Conservation (phyloP, 2,329 filamentous ascomycete species). For the Fonsecaea nubica region DNA sequence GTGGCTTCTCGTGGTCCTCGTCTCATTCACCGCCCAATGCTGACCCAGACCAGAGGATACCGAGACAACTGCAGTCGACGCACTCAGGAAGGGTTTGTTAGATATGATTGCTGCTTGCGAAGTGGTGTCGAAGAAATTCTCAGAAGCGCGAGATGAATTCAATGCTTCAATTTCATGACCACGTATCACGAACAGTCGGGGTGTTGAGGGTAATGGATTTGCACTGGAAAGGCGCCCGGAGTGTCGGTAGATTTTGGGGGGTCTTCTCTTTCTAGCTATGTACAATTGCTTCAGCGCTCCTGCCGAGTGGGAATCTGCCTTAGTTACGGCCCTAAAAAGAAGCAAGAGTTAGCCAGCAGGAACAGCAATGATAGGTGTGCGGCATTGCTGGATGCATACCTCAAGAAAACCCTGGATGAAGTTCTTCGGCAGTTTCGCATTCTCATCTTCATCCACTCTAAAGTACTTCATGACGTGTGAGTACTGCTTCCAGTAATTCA, state of each 20-base stretch:
- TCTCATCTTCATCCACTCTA: constrained; percentile 81
- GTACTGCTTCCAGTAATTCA: constrained; percentile 99
- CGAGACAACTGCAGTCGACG: constrained; percentile 75
- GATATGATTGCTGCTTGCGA: constrained; percentile 93
- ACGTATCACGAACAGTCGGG: constrained; percentile 38
- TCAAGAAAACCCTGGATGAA: constrained; percentile 96
- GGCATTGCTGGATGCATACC: constrained; percentile 61
- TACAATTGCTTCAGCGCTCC: constrained; percentile 35
- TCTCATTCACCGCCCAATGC: background rate
- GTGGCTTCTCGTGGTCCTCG: constrained; percentile 43
- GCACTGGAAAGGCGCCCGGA: constrained; percentile 30
- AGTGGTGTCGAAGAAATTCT: constrained; percentile 90
- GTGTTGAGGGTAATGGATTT: background rate
- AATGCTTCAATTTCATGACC: constrained; percentile 47
- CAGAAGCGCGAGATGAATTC: constrained; percentile 69
- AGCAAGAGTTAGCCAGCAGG: constrained; percentile 12
- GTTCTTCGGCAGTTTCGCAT: constrained; percentile 76
- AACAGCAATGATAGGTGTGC: background rate
- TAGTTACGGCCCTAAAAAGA: constrained; percentile 32
- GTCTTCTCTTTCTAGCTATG: constrained; percentile 32
- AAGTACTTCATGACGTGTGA: constrained; percentile 98
- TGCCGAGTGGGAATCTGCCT: constrained; percentile 11
- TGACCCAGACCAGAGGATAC: constrained; percentile 37
- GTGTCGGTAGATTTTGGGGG: constrained; percentile 24
- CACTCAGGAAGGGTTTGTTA: constrained; percentile 84